These are phyloP conservation scores for Cyberlindnera euphorbiae DNA, from an alignment of 805 yeast species.

Conservation along the genomic window DNA sequence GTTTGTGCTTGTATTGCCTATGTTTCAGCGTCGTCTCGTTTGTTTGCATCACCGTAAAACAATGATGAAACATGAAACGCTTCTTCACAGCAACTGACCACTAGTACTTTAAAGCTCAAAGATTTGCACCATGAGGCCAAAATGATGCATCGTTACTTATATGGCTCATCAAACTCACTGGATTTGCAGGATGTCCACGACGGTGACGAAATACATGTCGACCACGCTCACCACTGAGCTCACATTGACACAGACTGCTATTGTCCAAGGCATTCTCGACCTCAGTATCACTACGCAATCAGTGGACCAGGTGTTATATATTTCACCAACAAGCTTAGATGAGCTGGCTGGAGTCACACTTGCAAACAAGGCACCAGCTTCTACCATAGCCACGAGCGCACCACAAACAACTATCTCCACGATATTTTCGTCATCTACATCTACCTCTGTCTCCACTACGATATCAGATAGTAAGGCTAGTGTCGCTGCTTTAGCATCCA, in stretches of 20 bases:
- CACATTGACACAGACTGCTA: slow-evolving; percentile 10
- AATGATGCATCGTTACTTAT: no score
- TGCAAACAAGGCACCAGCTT: slow-evolving; percentile 10
- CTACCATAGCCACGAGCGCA: no score
- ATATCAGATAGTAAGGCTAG: not conserved
- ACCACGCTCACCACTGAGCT: slow-evolving; percentile 10
- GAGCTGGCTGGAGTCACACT: slow-evolving; percentile 6
- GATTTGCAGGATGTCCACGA: slow-evolving; percentile 18
- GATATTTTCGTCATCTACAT: slow-evolving; percentile 8
- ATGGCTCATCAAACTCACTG: no score
- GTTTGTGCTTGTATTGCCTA: no score
- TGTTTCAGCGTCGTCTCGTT: not conserved
- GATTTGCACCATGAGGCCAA: no score
- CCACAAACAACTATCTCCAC: slow-evolving; percentile 11
- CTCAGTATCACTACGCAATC: slow-evolving; percentile 5
- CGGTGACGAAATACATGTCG: slow-evolving; percentile 3
- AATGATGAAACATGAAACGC: slow-evolving; percentile 9
- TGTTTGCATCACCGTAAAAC: slow-evolving; percentile 4
- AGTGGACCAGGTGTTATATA: no score
- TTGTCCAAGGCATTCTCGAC: slow-evolving; percentile 14
- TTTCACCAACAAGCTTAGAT: no score
- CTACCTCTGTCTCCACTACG: slow-evolving; percentile 2
- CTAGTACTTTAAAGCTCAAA: no score
- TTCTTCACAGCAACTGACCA: no score
- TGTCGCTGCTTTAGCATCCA: not conserved